Evolutionary conservation across 2,329 filamentous ascomycete genomes (phyloP).

Genomic region (Trichoderma sp.): DNA sequence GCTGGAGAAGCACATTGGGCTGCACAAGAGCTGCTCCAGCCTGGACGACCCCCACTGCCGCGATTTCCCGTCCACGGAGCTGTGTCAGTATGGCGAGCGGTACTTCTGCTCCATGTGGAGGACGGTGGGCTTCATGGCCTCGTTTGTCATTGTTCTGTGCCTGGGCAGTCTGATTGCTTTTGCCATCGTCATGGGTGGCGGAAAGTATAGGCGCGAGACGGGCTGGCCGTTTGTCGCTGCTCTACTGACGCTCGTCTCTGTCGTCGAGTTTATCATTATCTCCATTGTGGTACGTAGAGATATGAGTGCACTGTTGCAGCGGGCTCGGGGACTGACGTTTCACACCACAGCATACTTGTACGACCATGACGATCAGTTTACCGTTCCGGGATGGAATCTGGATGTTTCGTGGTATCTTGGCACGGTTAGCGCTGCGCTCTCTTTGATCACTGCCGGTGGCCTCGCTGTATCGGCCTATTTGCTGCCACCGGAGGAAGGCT

Average conservation of each 20-base stretch:
- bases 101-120: slow-evolving; percentile 94
- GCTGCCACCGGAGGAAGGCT: slow-evolving; percentile 79
- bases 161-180: slow-evolving; percentile 80
- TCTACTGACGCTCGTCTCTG: slow-evolving; percentile 64
- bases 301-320: neutral
- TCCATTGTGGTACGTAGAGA: slow-evolving; percentile 71
- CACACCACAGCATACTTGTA: slow-evolving; percentile 73
- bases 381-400: slow-evolving; percentile 75
- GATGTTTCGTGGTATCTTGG: slow-evolving; percentile 78
- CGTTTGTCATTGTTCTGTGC: slow-evolving; percentile 79
- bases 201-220: slow-evolving; percentile 74
- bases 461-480: slow-evolving; percentile 68
- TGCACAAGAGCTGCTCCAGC: slow-evolving; percentile 79
- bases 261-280: slow-evolving; percentile 76
- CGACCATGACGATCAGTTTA: slow-evolving; percentile 81
- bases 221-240: slow-evolving; percentile 78
- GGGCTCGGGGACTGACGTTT: neutral
- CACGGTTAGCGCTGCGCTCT: slow-evolving; percentile 56
- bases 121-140: slow-evolving; percentile 83
- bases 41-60: slow-evolving; percentile 63
- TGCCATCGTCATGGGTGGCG: slow-evolving; percentile 73
- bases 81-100: slow-evolving; percentile 50
- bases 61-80: slow-evolving; percentile 36
- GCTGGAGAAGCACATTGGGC: slow-evolving; percentile 66
- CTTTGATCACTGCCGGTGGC: slow-evolving; percentile 55